Conservation (phyloP, 768 basidiomycete species). For the Suillus clintonianus region DNA sequence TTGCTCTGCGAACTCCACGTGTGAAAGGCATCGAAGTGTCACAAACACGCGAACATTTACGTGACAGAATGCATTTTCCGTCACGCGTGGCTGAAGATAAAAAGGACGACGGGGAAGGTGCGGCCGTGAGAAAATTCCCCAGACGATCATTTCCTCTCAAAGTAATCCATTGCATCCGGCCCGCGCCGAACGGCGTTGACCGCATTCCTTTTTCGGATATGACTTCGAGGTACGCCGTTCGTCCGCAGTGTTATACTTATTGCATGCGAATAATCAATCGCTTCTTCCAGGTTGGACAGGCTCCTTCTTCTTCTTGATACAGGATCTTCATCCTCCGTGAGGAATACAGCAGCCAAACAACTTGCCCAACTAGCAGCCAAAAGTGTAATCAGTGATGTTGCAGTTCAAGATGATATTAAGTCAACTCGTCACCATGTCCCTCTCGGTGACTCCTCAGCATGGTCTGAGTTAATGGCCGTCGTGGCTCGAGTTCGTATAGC, state of each 20-base stretch:
- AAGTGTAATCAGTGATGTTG: slow-evolving; percentile 80
- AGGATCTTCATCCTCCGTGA: slow-evolving; percentile 86
- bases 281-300: slow-evolving; percentile 79
- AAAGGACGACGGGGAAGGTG: slow-evolving; percentile 53
- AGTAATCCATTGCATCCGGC: slow-evolving; percentile 40
- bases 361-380: slow-evolving; percentile 89
- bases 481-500: slow-evolving; percentile 71
- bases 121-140: slow-evolving; percentile 55
- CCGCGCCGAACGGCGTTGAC: slow-evolving; percentile 51
- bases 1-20: slow-evolving; percentile 12
- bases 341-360: slow-evolving; percentile 96
- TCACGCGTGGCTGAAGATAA: slow-evolving; percentile 56
- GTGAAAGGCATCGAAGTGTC: slow-evolving; percentile 13
- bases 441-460: slow-evolving; percentile 69
- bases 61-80: slow-evolving; percentile 41
- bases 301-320: slow-evolving; percentile 94
- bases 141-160: slow-evolving; percentile 46
- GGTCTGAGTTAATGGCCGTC: slow-evolving; percentile 89
- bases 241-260: slow-evolving; percentile 9
- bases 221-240: slow-evolving; percentile 66
- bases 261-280: background rate
- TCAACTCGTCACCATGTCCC: slow-evolving; percentile 56
- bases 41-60: slow-evolving; percentile 24
- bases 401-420: slow-evolving; percentile 79
- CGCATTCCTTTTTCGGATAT: slow-evolving; percentile 59